A percentile compares a stretch with the other conserved stretches of the same genome.
Evolutionary conservation across 192 early-diverging fungal species (phyloP).

Genomic region (Coemansia sp.): DNA sequence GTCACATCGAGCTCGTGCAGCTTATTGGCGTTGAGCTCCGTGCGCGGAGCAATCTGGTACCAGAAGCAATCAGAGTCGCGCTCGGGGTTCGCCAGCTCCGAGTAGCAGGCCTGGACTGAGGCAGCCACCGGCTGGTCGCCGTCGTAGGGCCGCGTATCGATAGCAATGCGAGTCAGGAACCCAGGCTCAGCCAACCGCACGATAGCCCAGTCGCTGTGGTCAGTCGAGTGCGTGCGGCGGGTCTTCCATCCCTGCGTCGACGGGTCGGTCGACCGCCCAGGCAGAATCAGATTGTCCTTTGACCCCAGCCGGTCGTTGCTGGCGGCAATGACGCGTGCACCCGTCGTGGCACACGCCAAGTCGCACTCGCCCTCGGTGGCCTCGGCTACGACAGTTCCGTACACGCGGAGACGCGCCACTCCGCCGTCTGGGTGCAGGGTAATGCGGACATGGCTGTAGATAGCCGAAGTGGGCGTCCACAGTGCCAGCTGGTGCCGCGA

Average conservation of each 20-base stretch:
- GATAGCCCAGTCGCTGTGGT: slow-evolving; percentile 71
- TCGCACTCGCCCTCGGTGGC: slow-evolving; percentile 57
- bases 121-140: slow-evolving; percentile 82
- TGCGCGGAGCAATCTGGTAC: slow-evolving; percentile 60
- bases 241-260: slow-evolving; percentile 88
- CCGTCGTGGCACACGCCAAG: slow-evolving; percentile 60
- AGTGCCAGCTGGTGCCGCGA: slow-evolving; percentile 62
- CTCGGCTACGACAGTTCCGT: slow-evolving; percentile 55
- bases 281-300: slow-evolving; percentile 74
- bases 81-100: slow-evolving; percentile 50
- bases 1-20: slow-evolving; percentile 67
- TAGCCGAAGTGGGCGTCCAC: slow-evolving; percentile 41
- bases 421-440: slow-evolving; percentile 75
- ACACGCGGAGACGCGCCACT: slow-evolving; percentile 67
- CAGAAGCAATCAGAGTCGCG: slow-evolving; percentile 57
- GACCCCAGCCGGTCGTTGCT: slow-evolving; percentile 69
- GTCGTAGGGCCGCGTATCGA: slow-evolving; percentile 83
- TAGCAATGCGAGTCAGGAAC: slow-evolving; percentile 68
- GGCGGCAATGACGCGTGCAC: slow-evolving; percentile 57
- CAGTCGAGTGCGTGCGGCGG: slow-evolving; percentile 59
- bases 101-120: slow-evolving; percentile 66
- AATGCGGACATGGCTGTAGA: slow-evolving; percentile 62
- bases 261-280: slow-evolving; percentile 67
- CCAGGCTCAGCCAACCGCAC: slow-evolving; percentile 72
- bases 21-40: slow-evolving; percentile 38